Percentiles rank a stretch among this genome's conserved stretches.
Conservation (phyloP, 2,329 filamentous ascomycete species). For the Karstenula rhodostoma region DNA sequence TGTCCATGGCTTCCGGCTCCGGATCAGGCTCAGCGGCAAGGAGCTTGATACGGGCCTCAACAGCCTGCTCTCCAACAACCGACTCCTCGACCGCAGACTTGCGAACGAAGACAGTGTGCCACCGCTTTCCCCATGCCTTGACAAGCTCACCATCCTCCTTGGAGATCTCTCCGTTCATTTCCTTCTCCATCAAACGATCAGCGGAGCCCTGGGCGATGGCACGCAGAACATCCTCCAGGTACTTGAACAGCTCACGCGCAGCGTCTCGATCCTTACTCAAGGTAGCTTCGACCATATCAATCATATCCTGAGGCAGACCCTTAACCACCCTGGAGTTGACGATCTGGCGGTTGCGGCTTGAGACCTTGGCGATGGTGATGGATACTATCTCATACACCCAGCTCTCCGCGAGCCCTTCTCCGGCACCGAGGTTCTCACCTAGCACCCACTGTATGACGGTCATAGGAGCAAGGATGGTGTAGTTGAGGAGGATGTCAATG, state of each 20-base stretch:
- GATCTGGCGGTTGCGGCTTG: slow-evolving; percentile 83
- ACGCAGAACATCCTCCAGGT: slow-evolving; percentile 79
- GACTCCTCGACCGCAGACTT: slow-evolving; percentile 87
- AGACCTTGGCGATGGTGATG: slow-evolving; percentile 89
- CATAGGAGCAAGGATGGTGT: slow-evolving; percentile 87
- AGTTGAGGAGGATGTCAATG: slow-evolving; percentile 96
- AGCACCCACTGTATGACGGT: slow-evolving; percentile 92
- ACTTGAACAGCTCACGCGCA: slow-evolving; percentile 81
- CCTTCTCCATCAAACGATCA: slow-evolving; percentile 78
- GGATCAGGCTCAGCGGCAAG: slow-evolving; percentile 39
- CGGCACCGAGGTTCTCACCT: slow-evolving; percentile 69
- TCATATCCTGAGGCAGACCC: slow-evolving; percentile 64
- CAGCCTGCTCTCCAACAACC: slow-evolving; percentile 65
- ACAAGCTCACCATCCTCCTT: slow-evolving; percentile 66
- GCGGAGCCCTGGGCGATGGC: slow-evolving; percentile 77
- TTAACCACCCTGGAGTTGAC: slow-evolving; percentile 68
- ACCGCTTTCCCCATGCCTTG: slow-evolving; percentile 81
- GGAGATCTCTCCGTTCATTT: slow-evolving; percentile 57
- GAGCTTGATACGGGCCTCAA: slow-evolving; percentile 54
- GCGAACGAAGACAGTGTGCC: slow-evolving; percentile 84
- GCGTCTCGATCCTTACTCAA: slow-evolving; percentile 73
- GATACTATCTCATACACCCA: slow-evolving; percentile 91
- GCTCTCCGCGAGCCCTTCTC: slow-evolving; percentile 73
- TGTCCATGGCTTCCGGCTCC: slow-evolving; percentile 25
- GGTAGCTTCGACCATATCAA: slow-evolving; percentile 70